Base-by-base conservation (phyloP, 1,284 basidiomycete genomes). In the Papiliotrema laurentii region DNA sequence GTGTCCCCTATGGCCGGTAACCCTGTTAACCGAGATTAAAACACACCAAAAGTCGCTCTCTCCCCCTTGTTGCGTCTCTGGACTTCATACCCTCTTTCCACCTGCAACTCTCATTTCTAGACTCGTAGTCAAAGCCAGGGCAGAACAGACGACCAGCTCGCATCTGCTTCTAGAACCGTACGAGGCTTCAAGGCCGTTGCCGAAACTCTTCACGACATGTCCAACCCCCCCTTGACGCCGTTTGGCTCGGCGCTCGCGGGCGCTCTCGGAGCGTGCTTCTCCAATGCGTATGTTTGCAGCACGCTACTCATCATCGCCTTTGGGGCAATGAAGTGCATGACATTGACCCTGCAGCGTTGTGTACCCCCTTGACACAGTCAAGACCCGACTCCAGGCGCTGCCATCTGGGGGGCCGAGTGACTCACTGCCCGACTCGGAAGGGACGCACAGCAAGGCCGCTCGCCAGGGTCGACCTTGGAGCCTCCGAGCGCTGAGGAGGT, bases 351-450 rank as follows among this genome's bases (percentile, higher is more conserved):
- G 5, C 61, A 92, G 89, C 40, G 80, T 89, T 52, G 89, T 97
- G 19, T 99, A 98, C 72, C 96, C 96, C 24, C 77, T 99, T 50
- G 96, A 99, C 75, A 84, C 78, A 85, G 87, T 90, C 58, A 99
- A 99, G 76, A 98, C 96, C 2, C 83, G 89, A 39, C 92, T 99
- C 58, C 96, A 99, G 71, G 89, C 89, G 7, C 47, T 64, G 11
- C 50, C 58, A 14, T 9, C 5, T n/a, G 16, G 36, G 26, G 24
- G 11, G 5, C 10, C 19, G 21, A 31, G 18, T 30, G 9, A 7
- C 35, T 35, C 30, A 7, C 24, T 30, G 22, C 28, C 46, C 25
- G 18, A 18, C 19, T 4, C 13, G 19, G 10, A 11, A 14, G 3
- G 22, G 11, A 27, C 14, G 18, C 45, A 22, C 18, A 22, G 16